A percentile compares a stretch with the other conserved stretches of the same genome.
Evolutionary conservation across 345 rosid genomes (phyloP).

Genomic region (Euphorbia peplus): DNA sequence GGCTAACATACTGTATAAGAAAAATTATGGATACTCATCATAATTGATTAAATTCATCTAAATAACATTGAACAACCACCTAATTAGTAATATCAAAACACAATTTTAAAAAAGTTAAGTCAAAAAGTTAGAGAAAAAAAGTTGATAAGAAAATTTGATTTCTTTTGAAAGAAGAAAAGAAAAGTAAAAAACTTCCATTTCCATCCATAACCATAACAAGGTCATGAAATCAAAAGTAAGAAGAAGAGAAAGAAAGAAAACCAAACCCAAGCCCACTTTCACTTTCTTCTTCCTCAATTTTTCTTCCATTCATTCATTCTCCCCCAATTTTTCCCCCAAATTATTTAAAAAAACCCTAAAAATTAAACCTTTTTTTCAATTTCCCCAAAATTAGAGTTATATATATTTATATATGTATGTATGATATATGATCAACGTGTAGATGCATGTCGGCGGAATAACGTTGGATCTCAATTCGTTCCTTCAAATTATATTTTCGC

Average conservation of each 20-base stretch:
- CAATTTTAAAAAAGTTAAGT: not conserved
- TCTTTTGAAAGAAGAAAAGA: not conserved
- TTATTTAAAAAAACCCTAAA: no score
- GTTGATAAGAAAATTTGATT: not conserved
- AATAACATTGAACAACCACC: no score
- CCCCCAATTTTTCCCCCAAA: not conserved
- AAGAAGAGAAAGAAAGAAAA: no score
- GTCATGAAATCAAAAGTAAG: not conserved
- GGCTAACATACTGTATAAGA: no score
- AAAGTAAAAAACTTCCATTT: no score
- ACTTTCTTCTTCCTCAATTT: not conserved
- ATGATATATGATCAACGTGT: slow-evolving; percentile 30
- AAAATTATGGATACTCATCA: no score
- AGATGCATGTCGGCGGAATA: slow-evolving; percentile 74
- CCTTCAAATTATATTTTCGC: slow-evolving; percentile 54
- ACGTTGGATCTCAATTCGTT: slow-evolving; percentile 77
- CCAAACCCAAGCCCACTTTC: no score
- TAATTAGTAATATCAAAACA: no score
- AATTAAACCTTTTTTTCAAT: not conserved
- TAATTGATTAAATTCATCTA: no score
- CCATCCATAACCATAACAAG: no score
- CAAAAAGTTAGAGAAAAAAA: not conserved
- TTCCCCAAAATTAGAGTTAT: no score
- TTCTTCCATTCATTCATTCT: not conserved
- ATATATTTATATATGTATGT: not conserved